Evolutionary conservation across 495 filamentous ascomycete species (phyloP), one percentile per base, ranked within the genome.

Genomic region (Penicillium flavigenum): DNA sequence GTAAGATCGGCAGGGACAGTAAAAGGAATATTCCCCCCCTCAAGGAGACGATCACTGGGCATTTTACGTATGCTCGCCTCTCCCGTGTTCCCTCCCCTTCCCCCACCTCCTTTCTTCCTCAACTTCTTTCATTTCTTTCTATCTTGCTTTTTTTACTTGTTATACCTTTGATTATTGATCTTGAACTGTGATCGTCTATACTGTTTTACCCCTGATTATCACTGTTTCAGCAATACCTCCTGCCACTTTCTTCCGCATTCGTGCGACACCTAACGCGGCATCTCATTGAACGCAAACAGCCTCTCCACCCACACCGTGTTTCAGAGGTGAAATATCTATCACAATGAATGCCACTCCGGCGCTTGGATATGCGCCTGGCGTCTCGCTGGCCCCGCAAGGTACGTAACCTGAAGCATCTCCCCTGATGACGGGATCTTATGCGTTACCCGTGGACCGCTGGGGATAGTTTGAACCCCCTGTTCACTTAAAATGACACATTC

Each of bases 261-360:
- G 58, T 64, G 64, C 61, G 56, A 64, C 62, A 67, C 31, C 47
- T 43, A 46, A 41, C 53, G 51, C 17, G 27, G 39, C 48, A 19
- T 27, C 44, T 47, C 47, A 63, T 58, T 57, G 52, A 57, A 52
- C 59, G 29, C 59, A 42, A 55, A 62, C 50, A 24, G 17, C 29
- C 55, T 56, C 58, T 60, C 66, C 58, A 66, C 61, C 41, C 57
- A 27, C 42, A 47, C 58, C 47, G 56, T 52, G 61, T 69, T 67
- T 69, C 60, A 63, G 16, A 53, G 24, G 26, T 44, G 36, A 17
- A 39, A 17, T 26, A 44, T 53, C 51, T 56, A 47, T 65, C 60
- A 58, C 60, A 22, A 77, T 76, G 73, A 74, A 69, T 68, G 68
- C 72, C 64, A 64, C 72, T 64, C 74, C 68, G 59, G 64, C 69